Evolutionary conservation across 257 asterid genomes (phyloP).

Genomic region (Solanum piurae): DNA sequence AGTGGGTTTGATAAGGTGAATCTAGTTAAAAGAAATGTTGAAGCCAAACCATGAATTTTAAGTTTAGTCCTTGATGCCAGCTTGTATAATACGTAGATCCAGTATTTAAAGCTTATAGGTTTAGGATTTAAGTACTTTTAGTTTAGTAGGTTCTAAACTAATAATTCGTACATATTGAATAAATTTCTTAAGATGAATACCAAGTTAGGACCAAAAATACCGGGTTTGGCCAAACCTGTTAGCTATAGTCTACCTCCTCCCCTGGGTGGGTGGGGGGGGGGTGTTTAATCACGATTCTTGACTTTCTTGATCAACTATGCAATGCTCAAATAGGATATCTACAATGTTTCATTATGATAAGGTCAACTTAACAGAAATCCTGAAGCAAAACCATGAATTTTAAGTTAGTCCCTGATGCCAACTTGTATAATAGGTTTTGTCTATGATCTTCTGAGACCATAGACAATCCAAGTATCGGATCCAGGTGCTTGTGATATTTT

Average conservation of each 20-base stretch:
- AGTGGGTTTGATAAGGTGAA: too few species aligned
- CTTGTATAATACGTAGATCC: too few species aligned
- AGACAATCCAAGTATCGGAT: background rate
- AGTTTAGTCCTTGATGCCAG: too few species aligned
- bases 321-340: background rate
- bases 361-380: background rate
- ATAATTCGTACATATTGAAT: background rate
- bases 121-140: background rate
- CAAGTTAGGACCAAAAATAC: background rate
- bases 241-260: background rate
- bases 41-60: too few species aligned
- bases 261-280: background rate
- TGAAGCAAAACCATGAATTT: background rate
- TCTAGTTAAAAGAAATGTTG: too few species aligned
- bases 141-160: background rate
- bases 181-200: background rate
- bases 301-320: background rate
- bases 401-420: background rate
- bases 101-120: background rate
- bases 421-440: background rate
- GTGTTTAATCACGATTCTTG: background rate
- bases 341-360: background rate
- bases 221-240: background rate
- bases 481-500: background rate
- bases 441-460: background rate